Evolutionary conservation across 1,139 yeast species (phyloP).

Genomic region (Williopsis jadinii): DNA sequence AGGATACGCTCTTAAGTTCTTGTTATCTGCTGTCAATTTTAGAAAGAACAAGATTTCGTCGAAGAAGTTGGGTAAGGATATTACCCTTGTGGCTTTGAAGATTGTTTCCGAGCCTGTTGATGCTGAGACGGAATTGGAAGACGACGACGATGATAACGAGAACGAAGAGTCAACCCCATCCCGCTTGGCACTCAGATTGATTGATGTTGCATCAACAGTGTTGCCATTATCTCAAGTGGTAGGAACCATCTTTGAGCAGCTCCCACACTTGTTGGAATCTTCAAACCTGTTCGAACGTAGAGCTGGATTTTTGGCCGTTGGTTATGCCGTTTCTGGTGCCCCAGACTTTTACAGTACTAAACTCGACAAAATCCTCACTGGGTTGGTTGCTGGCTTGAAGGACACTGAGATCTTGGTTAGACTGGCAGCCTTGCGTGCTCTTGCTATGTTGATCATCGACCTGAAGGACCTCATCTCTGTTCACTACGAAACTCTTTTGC

Average conservation of each 20-base stretch:
- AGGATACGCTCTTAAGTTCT: conserved; percentile 76
- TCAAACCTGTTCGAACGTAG: conserved; percentile 73
- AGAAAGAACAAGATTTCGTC: conserved; percentile 60
- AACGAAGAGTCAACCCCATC: conserved; percentile 85
- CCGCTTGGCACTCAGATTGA: conserved; percentile 70
- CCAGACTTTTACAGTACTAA: conserved; percentile 86
- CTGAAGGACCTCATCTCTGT: conserved; percentile 80
- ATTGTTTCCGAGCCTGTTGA: conserved; percentile 80
- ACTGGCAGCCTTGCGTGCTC: conserved; percentile 80
- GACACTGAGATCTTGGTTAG: conserved; percentile 74
- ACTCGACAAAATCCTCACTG: conserved; percentile 64
- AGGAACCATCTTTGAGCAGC: conserved; percentile 64
- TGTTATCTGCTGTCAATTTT: conserved; percentile 67
- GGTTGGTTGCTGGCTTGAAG: conserved; percentile 68
- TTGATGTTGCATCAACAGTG: conserved; percentile 72
- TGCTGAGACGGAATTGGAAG: conserved; percentile 61
- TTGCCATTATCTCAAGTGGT: conserved; percentile 92
- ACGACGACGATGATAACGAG: conserved; percentile 84
- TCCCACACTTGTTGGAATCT: conserved; percentile 59
- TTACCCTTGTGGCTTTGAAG: conserved; percentile 67
- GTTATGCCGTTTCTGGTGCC: conserved; percentile 85
- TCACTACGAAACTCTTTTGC: conserved; percentile 75
- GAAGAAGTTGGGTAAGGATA: conserved; percentile 72
- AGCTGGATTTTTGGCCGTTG: conserved; percentile 77
- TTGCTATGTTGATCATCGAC: conserved; percentile 74